phyloP scores from a whole-genome alignment of 2,329 filamentous ascomycete species.

The Parascedosporium putredinis region DNA sequence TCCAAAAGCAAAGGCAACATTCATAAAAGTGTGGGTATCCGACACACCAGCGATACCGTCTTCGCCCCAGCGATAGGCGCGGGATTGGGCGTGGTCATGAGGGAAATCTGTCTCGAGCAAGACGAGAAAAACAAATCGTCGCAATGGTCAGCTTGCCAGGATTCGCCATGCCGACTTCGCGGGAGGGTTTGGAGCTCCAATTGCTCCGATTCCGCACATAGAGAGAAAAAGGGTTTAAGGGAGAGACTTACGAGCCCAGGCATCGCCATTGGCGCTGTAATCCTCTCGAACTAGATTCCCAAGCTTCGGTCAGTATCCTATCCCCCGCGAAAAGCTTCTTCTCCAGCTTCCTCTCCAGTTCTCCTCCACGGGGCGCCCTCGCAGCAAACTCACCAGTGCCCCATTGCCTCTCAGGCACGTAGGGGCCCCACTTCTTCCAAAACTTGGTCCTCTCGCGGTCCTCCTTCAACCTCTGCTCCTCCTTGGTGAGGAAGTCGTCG shows the following conservation, averaged over 20 bases:
- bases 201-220: neutral
- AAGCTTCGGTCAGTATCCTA: neutral
- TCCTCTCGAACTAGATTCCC: slow-evolving; percentile 66
- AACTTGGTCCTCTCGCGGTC: slow-evolving; percentile 77
- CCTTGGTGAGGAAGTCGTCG: slow-evolving; percentile 76
- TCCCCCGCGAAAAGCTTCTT: neutral
- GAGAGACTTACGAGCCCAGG: slow-evolving; percentile 74
- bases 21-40: slow-evolving; percentile 82
- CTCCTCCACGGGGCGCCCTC: too few species aligned
- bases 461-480: slow-evolving; percentile 82
- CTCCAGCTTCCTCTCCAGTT: too few species aligned
- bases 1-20: slow-evolving; percentile 98
- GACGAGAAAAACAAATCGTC: too few species aligned
- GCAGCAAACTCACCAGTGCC: slow-evolving; percentile 59
- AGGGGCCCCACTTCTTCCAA: slow-evolving; percentile 98
- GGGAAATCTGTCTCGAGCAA: slow-evolving; percentile 84
- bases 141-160: neutral
- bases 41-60: slow-evolving; percentile 92
- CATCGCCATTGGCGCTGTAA: slow-evolving; percentile 81
- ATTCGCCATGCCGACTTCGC: neutral
- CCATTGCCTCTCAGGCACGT: slow-evolving; percentile 91
- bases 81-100: slow-evolving; percentile 80
- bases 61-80: slow-evolving; percentile 90
- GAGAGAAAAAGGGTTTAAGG: neutral
- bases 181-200: neutral